phyloP scores from a whole-genome alignment of 1,284 basidiomycete species.

The Ceratobasidium sp. region DNA sequence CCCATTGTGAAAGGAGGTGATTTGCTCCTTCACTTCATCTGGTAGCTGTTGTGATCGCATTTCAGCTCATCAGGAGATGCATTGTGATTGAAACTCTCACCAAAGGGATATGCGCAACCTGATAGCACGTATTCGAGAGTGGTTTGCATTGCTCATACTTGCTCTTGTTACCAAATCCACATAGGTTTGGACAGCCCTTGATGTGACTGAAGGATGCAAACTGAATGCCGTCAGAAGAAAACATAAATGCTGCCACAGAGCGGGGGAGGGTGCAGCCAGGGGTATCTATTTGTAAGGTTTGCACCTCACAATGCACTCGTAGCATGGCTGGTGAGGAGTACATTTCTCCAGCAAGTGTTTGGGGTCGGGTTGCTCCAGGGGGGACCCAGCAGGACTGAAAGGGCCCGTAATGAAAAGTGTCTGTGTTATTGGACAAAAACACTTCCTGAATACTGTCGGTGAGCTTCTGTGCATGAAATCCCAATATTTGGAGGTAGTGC shows the following conservation, averaged over 20 bases:
- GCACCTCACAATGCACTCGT: constrained; percentile 1
- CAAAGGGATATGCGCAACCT: constrained; percentile 49
- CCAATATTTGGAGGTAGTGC: neutral
- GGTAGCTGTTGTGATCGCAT: no score
- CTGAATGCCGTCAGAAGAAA: constrained; percentile 52
- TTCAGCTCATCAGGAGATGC: constrained; percentile 47
- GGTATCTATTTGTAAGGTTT: constrained; percentile 1
- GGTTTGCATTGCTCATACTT: constrained; percentile 47
- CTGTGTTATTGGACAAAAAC: neutral
- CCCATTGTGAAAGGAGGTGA: neutral
- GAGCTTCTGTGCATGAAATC: constrained; percentile 7
- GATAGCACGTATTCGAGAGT: constrained; percentile 44
- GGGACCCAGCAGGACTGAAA: neutral
- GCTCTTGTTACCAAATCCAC: constrained; percentile 45
- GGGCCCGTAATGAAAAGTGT: constrained; percentile 5
- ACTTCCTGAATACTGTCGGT: constrained; percentile 8
- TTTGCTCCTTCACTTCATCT: neutral
- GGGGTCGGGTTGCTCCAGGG: constrained; percentile 4
- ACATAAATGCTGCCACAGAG: constrained; percentile 46
- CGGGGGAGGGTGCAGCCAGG: constrained; percentile 9
- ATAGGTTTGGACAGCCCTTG: constrained; percentile 47
- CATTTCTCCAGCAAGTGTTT: constrained; percentile 13
- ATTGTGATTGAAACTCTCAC: constrained; percentile 47
- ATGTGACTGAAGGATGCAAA: constrained; percentile 49
- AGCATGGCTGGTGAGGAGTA: constrained; percentile 24